These are phyloP conservation scores for Luffa acutangula DNA, from an alignment of 306 rosid genomes.

Conservation along the genomic window DNA sequence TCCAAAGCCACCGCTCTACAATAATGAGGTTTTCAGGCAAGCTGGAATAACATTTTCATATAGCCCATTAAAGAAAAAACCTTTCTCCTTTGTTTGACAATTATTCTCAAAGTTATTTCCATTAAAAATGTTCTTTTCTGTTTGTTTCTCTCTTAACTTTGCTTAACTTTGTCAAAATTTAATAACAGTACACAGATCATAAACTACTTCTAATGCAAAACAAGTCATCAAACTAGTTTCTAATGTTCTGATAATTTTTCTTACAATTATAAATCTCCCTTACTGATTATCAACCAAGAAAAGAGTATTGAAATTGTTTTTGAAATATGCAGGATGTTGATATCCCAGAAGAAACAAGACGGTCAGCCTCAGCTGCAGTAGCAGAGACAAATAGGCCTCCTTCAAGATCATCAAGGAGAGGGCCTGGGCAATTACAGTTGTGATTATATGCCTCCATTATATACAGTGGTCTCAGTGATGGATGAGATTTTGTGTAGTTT, in stretches of 20 bases:
- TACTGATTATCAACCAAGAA: neutral
- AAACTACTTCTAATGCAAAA: neutral
- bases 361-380: constrained; percentile 11
- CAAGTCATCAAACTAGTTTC: neutral
- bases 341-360: constrained; percentile 37
- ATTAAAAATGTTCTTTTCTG: neutral
- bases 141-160: neutral
- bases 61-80: neutral
- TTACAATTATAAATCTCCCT: neutral
- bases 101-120: neutral
- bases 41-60: neutral
- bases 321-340: constrained; percentile 40
- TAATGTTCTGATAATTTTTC: neutral
- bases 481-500: constrained; percentile 25
- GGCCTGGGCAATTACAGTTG: constrained; percentile 39
- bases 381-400: constrained; percentile 36
- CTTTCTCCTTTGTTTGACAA: neutral
- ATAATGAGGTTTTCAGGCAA: neutral
- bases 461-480: constrained; percentile 3
- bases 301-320: neutral
- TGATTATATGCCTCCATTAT: constrained; percentile 10
- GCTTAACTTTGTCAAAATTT: neutral
- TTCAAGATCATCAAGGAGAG: constrained; percentile 51
- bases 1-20: neutral
- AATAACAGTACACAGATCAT: neutral